Evolutionary conservation across 805 yeast species (phyloP).

Genomic region (Saturnispora quitensis): DNA sequence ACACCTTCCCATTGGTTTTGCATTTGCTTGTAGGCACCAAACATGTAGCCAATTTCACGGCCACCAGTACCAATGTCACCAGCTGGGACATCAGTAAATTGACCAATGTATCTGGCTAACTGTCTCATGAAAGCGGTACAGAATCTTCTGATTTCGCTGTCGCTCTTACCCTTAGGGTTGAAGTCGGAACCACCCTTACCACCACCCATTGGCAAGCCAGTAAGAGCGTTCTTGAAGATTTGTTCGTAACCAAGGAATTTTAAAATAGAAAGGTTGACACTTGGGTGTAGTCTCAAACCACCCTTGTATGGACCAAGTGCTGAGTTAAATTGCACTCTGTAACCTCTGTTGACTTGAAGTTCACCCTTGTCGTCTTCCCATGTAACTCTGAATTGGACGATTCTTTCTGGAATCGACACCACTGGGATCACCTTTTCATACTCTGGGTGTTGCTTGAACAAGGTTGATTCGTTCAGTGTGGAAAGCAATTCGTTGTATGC

Average conservation of each 20-base stretch:
- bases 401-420: slow-evolving; percentile 90
- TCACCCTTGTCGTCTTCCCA: slow-evolving; percentile 97
- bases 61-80: slow-evolving; percentile 99
- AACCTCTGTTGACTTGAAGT: slow-evolving; percentile 91
- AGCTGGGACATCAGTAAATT: slow-evolving; percentile 97
- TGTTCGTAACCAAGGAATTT: slow-evolving; percentile 98
- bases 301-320: slow-evolving; percentile 99
- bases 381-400: slow-evolving; percentile 91
- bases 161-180: slow-evolving; percentile 92
- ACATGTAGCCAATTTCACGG: slow-evolving; percentile 87
- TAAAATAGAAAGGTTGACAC: slow-evolving; percentile 89
- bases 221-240: slow-evolving; percentile 94
- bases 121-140: slow-evolving; percentile 94
- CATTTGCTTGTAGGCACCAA: slow-evolving; percentile 92
- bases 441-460: slow-evolving; percentile 82
- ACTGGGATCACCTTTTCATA: slow-evolving; percentile 83
- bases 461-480: slow-evolving; percentile 84
- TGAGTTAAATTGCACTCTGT: slow-evolving; percentile 97
- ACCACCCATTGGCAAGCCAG: slow-evolving; percentile 98
- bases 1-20: slow-evolving; percentile 95
- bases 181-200: slow-evolving; percentile 99
- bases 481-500: slow-evolving; percentile 89
- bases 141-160: slow-evolving; percentile 92
- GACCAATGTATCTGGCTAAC: slow-evolving; percentile 92
- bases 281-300: slow-evolving; percentile 96